Conservation (phyloP, 495 filamentous ascomycete species). For the Penicillium ochrochloron region DNA sequence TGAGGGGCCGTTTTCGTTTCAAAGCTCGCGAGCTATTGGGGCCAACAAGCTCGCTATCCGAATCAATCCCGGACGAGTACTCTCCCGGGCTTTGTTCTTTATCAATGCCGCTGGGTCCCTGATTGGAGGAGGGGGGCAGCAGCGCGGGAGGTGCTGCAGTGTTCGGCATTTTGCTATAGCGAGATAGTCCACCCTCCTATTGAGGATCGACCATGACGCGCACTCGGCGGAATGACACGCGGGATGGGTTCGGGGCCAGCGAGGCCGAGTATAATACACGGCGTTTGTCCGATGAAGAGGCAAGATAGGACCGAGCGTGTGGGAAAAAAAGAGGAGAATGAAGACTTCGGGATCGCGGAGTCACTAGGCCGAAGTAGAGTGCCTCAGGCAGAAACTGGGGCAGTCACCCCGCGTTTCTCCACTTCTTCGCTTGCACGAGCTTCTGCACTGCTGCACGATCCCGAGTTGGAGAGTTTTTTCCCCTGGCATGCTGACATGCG, state of each 20-base stretch:
- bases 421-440: slow-evolving; percentile 10
- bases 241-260: slow-evolving; percentile 14
- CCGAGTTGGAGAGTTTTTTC: background rate
- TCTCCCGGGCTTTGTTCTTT: slow-evolving; percentile 45
- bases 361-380: slow-evolving; percentile 5
- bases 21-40: slow-evolving; percentile 41
- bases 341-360: slow-evolving; percentile 16
- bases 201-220: slow-evolving; percentile 33
- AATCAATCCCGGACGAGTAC: slow-evolving; percentile 45
- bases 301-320: slow-evolving; percentile 19
- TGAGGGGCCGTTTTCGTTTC: slow-evolving; percentile 53
- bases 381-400: slow-evolving; percentile 37
- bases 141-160: slow-evolving; percentile 30
- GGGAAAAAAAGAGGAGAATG: slow-evolving; percentile 19
- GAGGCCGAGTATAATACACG: slow-evolving; percentile 15
- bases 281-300: slow-evolving; percentile 28
- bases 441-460: background rate
- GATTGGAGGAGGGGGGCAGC: slow-evolving; percentile 34
- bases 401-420: slow-evolving; percentile 32
- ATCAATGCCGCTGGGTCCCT: slow-evolving; percentile 29
- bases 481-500: background rate
- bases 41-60: slow-evolving; percentile 39
- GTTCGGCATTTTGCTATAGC: slow-evolving; percentile 51
- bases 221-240: slow-evolving; percentile 15
- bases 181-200: slow-evolving; percentile 36